These are phyloP conservation scores for Cenchrus purpureus DNA, from an alignment of 176 grass and related monocot species.

Conservation along the genomic window DNA sequence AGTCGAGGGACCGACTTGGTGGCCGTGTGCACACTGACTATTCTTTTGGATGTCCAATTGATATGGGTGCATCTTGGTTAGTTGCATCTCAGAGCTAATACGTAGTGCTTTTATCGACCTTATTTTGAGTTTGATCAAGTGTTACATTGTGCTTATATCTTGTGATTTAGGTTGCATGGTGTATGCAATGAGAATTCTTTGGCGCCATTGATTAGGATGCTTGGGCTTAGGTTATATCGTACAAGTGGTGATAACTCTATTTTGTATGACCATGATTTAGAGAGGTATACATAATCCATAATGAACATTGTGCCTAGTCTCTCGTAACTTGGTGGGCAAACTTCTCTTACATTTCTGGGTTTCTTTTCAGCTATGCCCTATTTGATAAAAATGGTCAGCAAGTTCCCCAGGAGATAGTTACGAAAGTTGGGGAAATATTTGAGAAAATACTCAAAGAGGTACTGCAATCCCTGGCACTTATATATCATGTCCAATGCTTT, in stretches of 20 bases:
- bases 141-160: conserved; percentile 46
- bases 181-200: conserved; percentile 98
- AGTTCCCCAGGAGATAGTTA: conserved; percentile 80
- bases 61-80: conserved; percentile 99
- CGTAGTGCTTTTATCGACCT: conserved; percentile 25
- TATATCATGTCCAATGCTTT: conserved; percentile 24
- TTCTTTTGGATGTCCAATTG: conserved; percentile 98
- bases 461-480: conserved; percentile 22
- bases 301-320: background rate
- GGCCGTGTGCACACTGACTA: conserved; percentile 93
- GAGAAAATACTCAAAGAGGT: conserved; percentile 96
- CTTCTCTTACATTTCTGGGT: conserved; percentile 37
- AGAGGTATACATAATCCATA: conserved; percentile 63
- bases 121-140: conserved; percentile 25
- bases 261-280: conserved; percentile 95
- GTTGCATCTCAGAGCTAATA: conserved; percentile 32
- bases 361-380: conserved; percentile 77
- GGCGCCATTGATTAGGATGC: conserved; percentile 88
- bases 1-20: conserved; percentile 83
- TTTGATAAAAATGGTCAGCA: conserved; percentile 89
- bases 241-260: conserved; percentile 99
- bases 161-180: conserved; percentile 89
- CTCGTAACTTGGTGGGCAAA: conserved; percentile 22
- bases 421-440: conserved; percentile 88
- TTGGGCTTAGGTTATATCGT: conserved; percentile 92